These are phyloP conservation scores for Kregervanrija delftensis DNA, from an alignment of 805 yeast species.

Conservation along the genomic window DNA sequence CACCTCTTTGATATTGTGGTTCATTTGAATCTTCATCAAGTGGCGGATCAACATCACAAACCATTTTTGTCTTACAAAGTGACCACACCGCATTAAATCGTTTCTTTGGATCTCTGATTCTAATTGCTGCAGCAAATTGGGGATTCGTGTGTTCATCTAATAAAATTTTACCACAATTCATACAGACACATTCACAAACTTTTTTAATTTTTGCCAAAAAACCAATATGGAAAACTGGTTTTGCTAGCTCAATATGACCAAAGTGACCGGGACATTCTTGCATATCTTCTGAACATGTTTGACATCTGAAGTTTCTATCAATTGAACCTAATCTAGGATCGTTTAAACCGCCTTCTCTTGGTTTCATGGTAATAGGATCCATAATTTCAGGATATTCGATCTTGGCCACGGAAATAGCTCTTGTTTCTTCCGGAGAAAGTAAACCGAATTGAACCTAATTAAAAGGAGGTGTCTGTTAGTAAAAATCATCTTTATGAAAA, in stretches of 20 bases:
- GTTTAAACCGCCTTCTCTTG: slow-evolving; percentile 93
- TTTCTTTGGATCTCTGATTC: slow-evolving; percentile 88
- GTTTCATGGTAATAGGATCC: slow-evolving; percentile 94
- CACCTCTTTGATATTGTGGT: slow-evolving; percentile 59
- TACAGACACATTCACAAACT: slow-evolving; percentile 93
- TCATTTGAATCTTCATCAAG: slow-evolving; percentile 44
- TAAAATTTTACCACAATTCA: slow-evolving; percentile 95
- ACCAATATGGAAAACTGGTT: slow-evolving; percentile 97
- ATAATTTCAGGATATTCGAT: slow-evolving; percentile 99
- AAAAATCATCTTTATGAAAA: background rate
- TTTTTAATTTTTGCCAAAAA: slow-evolving; percentile 90
- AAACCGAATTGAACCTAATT: slow-evolving; percentile 87
- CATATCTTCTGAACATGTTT: slow-evolving; percentile 99
- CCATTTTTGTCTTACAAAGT: slow-evolving; percentile 83
- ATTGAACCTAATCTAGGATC: slow-evolving; percentile 97
- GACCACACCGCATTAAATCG: slow-evolving; percentile 97
- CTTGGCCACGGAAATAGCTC: slow-evolving; percentile 96
- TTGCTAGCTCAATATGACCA: slow-evolving; percentile 97
- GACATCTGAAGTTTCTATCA: slow-evolving; percentile 96
- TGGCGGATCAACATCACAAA: slow-evolving; percentile 88
- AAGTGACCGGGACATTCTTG: slow-evolving; percentile 99
- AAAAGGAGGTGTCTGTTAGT: slow-evolving; percentile 4
- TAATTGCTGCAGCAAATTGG: slow-evolving; percentile 79
- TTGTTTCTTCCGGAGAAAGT: slow-evolving; percentile 93
- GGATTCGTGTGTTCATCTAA: slow-evolving; percentile 73